Percentiles rank a stretch among this genome's conserved stretches.
These are phyloP conservation scores for Coemansia sp. DNA, from an alignment of 192 early-diverging fungal genomes.

Conservation along the genomic window DNA sequence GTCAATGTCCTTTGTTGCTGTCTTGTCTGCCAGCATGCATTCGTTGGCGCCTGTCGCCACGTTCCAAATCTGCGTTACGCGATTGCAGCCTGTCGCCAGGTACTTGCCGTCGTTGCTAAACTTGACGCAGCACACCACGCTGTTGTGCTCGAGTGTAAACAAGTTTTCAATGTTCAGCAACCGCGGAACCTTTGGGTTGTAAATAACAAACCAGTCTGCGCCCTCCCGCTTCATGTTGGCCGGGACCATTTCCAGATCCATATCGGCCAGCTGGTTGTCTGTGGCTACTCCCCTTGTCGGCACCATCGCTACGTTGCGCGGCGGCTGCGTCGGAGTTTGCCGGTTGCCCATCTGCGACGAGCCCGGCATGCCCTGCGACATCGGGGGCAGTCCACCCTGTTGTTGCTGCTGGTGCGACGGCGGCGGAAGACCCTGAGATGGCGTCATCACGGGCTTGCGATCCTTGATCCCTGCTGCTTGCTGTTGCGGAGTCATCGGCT, in stretches of 20 bases:
- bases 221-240: slow-evolving; percentile 75
- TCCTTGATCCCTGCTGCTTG: slow-evolving; percentile 34
- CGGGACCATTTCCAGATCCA: slow-evolving; percentile 77
- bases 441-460: slow-evolving; percentile 52
- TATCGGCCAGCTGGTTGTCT: slow-evolving; percentile 59
- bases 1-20: slow-evolving; percentile 72
- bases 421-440: slow-evolving; percentile 17
- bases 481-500: slow-evolving; percentile 51
- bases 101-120: slow-evolving; percentile 90
- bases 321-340: slow-evolving; percentile 45
- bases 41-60: slow-evolving; percentile 72
- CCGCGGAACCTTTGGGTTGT: slow-evolving; percentile 65
- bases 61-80: slow-evolving; percentile 84
- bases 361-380: slow-evolving; percentile 11
- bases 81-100: slow-evolving; percentile 94
- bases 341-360: slow-evolving; percentile 35
- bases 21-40: slow-evolving; percentile 77
- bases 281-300: slow-evolving; percentile 22
- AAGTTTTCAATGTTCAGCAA: slow-evolving; percentile 64
- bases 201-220: slow-evolving; percentile 84
- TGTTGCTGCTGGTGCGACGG: slow-evolving; percentile 25
- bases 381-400: slow-evolving; percentile 6
- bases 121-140: slow-evolving; percentile 96
- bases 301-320: slow-evolving; percentile 29
- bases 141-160: slow-evolving; percentile 63